A percentile compares a stretch with the other conserved stretches of the same genome.
Evolutionary conservation across 2,329 filamentous ascomycete genomes (phyloP).

Genomic region (Ophiostoma perfectum): DNA sequence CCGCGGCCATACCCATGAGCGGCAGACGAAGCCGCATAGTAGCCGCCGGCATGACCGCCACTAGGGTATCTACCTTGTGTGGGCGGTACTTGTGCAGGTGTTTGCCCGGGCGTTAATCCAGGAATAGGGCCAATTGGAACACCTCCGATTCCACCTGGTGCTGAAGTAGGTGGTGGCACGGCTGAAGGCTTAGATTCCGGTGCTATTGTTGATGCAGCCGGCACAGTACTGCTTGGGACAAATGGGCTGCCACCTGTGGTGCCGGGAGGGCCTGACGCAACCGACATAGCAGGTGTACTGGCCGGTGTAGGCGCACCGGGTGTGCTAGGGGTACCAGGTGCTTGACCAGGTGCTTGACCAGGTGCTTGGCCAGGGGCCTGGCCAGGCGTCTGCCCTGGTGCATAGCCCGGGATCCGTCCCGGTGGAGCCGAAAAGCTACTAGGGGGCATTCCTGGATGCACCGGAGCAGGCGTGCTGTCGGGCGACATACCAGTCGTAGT

Average conservation of each 20-base stretch:
- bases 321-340: slow-evolving; percentile 3
- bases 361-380: slow-evolving; percentile 3
- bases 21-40: neutral
- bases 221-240: neutral
- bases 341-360: slow-evolving; percentile 8
- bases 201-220: neutral
- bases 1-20: neutral
- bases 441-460: neutral
- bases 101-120: neutral
- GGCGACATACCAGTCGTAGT: neutral
- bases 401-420: neutral
- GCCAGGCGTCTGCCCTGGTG: neutral
- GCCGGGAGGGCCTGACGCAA: neutral
- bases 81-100: neutral
- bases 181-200: no score
- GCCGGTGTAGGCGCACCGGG: neutral
- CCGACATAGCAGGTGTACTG: neutral
- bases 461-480: neutral
- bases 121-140: slow-evolving; percentile 5
- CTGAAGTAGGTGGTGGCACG: neutral
- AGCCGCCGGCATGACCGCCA: neutral
- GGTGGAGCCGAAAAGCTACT: slow-evolving; percentile 1
- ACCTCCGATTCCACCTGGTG: neutral
- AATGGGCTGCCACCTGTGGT: neutral
- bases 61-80: neutral